Evolutionary conservation across 768 basidiomycete genomes (phyloP).

Genomic region (Mycena vitilis): DNA sequence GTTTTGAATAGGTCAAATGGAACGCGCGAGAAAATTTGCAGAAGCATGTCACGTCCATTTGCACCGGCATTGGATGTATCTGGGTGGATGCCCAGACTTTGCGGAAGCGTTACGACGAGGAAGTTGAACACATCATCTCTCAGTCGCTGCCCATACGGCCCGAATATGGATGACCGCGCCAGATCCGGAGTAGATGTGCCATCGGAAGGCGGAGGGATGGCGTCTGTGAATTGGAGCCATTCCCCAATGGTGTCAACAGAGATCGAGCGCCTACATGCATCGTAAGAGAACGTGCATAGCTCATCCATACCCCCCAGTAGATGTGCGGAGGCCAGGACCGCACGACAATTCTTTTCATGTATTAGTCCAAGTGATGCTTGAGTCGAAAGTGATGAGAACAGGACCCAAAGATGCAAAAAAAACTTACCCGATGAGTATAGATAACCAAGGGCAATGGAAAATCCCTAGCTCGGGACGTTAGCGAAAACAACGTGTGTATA

Average conservation of each 20-base stretch:
- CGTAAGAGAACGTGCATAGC: slow-evolving; percentile 82
- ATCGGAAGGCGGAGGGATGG: slow-evolving; percentile 61
- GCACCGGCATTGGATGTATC: slow-evolving; percentile 53
- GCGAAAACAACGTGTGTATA: slow-evolving; percentile 25
- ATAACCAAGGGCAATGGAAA: slow-evolving; percentile 72
- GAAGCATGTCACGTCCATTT: slow-evolving; percentile 73
- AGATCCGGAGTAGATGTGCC: slow-evolving; percentile 63
- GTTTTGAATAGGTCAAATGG: slow-evolving; percentile 91
- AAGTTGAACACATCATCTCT: slow-evolving; percentile 84
- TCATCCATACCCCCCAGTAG: slow-evolving; percentile 91
- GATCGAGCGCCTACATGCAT: slow-evolving; percentile 81
- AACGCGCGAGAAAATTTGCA: slow-evolving; percentile 81
- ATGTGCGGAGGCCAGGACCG: slow-evolving; percentile 86
- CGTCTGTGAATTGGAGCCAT: slow-evolving; percentile 84
- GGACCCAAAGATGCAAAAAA: background rate
- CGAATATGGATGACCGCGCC: slow-evolving; percentile 71
- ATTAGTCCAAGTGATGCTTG: slow-evolving; percentile 68
- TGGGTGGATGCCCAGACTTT: slow-evolving; percentile 65
- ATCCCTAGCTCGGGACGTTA: slow-evolving; percentile 19
- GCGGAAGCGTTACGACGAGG: slow-evolving; percentile 80
- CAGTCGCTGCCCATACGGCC: slow-evolving; percentile 79
- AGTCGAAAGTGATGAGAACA: slow-evolving; percentile 1
- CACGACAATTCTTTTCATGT: slow-evolving; percentile 83
- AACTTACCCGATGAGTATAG: slow-evolving; percentile 72
- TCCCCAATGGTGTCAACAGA: slow-evolving; percentile 76